A percentile compares a stretch with the other conserved stretches of the same genome.
Conservation (phyloP, 2,329 filamentous ascomycete species). For the Colletotrichum lentis region DNA sequence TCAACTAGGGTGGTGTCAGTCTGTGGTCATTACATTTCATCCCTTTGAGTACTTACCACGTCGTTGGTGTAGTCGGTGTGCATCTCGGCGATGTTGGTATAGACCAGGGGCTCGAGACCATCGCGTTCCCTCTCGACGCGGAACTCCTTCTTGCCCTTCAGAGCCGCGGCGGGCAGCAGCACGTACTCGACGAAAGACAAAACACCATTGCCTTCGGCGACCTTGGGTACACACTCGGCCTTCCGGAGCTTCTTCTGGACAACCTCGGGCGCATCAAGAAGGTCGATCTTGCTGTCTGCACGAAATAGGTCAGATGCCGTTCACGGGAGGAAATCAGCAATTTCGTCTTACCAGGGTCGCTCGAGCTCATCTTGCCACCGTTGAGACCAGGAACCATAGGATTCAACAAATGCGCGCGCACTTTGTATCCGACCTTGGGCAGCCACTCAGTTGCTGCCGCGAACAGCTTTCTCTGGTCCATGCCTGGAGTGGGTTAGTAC, state of each 20-base stretch:
- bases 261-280: constrained; percentile 79
- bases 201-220: constrained; percentile 85
- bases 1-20: constrained; percentile 58
- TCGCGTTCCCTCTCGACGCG: constrained; percentile 72
- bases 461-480: constrained; percentile 91
- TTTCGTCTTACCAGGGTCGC: constrained; percentile 63
- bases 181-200: constrained; percentile 88
- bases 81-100: constrained; percentile 77
- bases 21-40: not conserved
- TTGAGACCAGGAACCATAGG: constrained; percentile 89
- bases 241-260: constrained; percentile 88
- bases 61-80: constrained; percentile 83
- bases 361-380: constrained; percentile 87
- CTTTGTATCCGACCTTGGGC: constrained; percentile 84
- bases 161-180: constrained; percentile 77
- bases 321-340: not conserved
- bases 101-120: constrained; percentile 75
- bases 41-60: constrained; percentile 48
- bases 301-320: constrained; percentile 42
- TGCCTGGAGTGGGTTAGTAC: constrained; percentile 43
- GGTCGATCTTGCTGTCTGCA: constrained; percentile 86
- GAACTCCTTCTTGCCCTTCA: constrained; percentile 69
- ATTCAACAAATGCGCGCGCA: constrained; percentile 71
- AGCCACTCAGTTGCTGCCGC: constrained; percentile 84
- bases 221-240: constrained; percentile 77